Evolutionary conservation across 371 early-diverging fungal species (phyloP).

Genomic region (Mucor mucedo): DNA sequence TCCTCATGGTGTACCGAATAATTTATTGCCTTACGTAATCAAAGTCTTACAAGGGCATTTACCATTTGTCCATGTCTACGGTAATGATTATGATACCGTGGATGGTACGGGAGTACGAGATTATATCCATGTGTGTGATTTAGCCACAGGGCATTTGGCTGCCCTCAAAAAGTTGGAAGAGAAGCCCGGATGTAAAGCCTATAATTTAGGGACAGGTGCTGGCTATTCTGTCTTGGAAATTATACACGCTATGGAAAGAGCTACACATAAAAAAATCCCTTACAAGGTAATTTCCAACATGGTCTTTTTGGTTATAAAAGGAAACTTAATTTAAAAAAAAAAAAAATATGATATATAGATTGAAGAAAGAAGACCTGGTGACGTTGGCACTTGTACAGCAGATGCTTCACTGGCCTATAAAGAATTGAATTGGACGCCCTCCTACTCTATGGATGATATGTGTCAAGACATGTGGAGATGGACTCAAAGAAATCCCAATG

Average conservation of each 20-base stretch:
- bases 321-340: background rate
- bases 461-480: constrained; percentile 90
- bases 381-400: constrained; percentile 82
- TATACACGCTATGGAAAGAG: constrained; percentile 76
- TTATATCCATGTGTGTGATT: constrained; percentile 88
- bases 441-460: constrained; percentile 77
- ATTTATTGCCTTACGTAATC: constrained; percentile 87
- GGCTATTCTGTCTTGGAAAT: constrained; percentile 90
- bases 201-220: constrained; percentile 86
- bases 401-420: constrained; percentile 72
- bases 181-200: constrained; percentile 67
- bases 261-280: constrained; percentile 67
- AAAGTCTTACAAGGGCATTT: constrained; percentile 81
- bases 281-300: constrained; percentile 48
- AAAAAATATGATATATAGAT: constrained; percentile 30
- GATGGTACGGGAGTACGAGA: constrained; percentile 96
- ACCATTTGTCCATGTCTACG: constrained; percentile 77
- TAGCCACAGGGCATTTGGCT: constrained; percentile 84
- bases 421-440: constrained; percentile 81
- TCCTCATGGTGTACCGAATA: constrained; percentile 84
- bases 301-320: constrained; percentile 5
- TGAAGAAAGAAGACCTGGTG: constrained; percentile 77
- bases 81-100: constrained; percentile 81
- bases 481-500: constrained; percentile 75
- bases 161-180: constrained; percentile 73